phyloP scores from a whole-genome alignment of 2,329 filamentous ascomycete genomes.

The Celoporthe dispersa region DNA sequence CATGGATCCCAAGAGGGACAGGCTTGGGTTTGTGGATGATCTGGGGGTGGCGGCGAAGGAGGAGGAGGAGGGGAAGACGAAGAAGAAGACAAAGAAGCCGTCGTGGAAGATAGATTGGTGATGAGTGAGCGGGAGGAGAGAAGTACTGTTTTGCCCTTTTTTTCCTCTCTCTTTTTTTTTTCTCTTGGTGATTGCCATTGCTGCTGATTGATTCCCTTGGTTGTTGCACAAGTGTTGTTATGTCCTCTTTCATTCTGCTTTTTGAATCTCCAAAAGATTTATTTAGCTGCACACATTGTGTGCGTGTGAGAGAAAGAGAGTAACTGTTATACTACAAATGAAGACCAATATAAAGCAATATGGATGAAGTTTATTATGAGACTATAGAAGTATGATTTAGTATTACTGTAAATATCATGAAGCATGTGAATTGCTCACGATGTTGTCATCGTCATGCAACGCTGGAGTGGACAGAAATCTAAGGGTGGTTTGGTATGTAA shows the following conservation, averaged over 20 bases:
- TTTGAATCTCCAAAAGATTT: no score
- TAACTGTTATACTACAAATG: not conserved
- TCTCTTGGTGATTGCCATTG: no score
- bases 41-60: constrained; percentile 32
- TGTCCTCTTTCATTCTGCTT: not conserved
- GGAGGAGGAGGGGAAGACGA: not conserved
- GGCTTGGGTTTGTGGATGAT: constrained; percentile 50
- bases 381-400: no score
- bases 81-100: not conserved
- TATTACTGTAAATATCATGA: no score
- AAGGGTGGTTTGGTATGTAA: no score
- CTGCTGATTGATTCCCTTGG: no score
- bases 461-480: no score
- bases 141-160: not conserved
- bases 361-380: no score
- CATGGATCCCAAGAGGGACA: constrained; percentile 49
- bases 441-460: no score
- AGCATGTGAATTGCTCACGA: no score
- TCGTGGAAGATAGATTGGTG: constrained; percentile 4
- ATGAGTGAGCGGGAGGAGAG: not conserved
- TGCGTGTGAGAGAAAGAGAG: not conserved
- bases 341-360: not conserved
- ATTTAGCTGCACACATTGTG: not conserved
- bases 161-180: not conserved
- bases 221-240: not conserved